A percentile compares a stretch with the other conserved stretches of the same genome.
Conservation (phyloP, 192 early-diverging fungal genomes). For the Entomortierella parvispora region DNA sequence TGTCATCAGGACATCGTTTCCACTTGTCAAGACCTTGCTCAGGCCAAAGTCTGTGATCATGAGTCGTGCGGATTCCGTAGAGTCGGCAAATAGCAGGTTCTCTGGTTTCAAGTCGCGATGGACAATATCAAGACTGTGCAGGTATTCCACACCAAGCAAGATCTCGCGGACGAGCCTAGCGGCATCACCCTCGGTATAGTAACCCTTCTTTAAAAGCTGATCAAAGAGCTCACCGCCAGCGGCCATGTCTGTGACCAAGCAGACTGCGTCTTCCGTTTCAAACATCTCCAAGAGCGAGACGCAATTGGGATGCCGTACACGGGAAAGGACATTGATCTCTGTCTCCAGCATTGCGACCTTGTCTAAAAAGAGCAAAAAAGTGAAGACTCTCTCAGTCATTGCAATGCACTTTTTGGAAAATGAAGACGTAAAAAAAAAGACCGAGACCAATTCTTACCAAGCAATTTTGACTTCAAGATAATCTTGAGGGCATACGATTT, state of each 20-base stretch:
- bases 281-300: slow-evolving; percentile 81
- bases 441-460: slow-evolving; percentile 32
- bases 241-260: slow-evolving; percentile 78
- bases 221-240: slow-evolving; percentile 92
- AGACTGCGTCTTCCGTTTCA: slow-evolving; percentile 78
- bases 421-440: background rate
- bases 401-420: background rate
- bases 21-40: slow-evolving; percentile 74
- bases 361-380: slow-evolving; percentile 38
- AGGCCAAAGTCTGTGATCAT: slow-evolving; percentile 93
- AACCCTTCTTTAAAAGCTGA: slow-evolving; percentile 77
- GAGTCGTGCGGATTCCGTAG: slow-evolving; percentile 66
- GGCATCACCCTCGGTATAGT: slow-evolving; percentile 86
- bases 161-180: slow-evolving; percentile 79
- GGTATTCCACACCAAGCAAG: slow-evolving; percentile 84
- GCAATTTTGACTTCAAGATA: slow-evolving; percentile 69
- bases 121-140: slow-evolving; percentile 88
- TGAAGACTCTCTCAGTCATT: background rate
- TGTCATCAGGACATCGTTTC: slow-evolving; percentile 84
- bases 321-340: slow-evolving; percentile 77
- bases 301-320: slow-evolving; percentile 86
- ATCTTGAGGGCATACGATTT: slow-evolving; percentile 79
- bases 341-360: slow-evolving; percentile 70
- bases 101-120: slow-evolving; percentile 90
- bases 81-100: slow-evolving; percentile 82